Evolutionary conservation across 352 stramenopile species (phyloP).

Genomic region (Pythium dissotocum): DNA sequence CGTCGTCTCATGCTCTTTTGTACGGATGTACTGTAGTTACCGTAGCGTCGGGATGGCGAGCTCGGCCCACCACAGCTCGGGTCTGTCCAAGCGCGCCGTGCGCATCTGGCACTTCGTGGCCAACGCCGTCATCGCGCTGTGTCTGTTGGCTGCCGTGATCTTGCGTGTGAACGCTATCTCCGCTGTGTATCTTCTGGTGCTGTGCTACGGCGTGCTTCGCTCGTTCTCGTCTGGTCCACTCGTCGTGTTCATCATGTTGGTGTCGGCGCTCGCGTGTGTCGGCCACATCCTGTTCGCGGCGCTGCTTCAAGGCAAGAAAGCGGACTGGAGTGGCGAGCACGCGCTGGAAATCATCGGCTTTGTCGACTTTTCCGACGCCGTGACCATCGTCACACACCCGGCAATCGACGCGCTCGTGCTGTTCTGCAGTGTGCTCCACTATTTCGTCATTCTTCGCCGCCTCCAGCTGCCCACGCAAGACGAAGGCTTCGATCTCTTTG

Average conservation of each 20-base stretch:
- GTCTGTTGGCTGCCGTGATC: constrained; percentile 51
- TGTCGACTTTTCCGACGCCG: constrained; percentile 32
- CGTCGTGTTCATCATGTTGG: constrained; percentile 43
- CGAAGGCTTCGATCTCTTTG: constrained; percentile 53
- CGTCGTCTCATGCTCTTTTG: neutral
- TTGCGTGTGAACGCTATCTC: constrained; percentile 60
- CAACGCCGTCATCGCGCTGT: constrained; percentile 36
- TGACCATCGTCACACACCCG: constrained; percentile 47
- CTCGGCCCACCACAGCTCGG: neutral
- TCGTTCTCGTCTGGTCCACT: constrained; percentile 62
- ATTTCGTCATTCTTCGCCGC: constrained; percentile 59
- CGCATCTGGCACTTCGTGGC: constrained; percentile 19
- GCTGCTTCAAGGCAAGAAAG: constrained; percentile 6
- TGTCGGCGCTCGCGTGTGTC: constrained; percentile 46
- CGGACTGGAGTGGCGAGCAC: constrained; percentile 20
- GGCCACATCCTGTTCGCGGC: constrained; percentile 45
- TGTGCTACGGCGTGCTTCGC: constrained; percentile 59
- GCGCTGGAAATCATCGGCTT: constrained; percentile 47
- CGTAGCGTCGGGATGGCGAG: neutral
- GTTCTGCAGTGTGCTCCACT: constrained; percentile 52
- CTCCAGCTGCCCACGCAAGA: constrained; percentile 35
- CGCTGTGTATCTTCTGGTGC: constrained; percentile 65
- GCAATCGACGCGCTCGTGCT: constrained; percentile 66
- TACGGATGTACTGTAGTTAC: constrained; percentile 9
- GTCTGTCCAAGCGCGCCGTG: constrained; percentile 14